Evolutionary conservation across 2,329 filamentous ascomycete genomes (phyloP), one percentile per base, ranked within the genome.

Genomic region (Botrytis fabae): DNA sequence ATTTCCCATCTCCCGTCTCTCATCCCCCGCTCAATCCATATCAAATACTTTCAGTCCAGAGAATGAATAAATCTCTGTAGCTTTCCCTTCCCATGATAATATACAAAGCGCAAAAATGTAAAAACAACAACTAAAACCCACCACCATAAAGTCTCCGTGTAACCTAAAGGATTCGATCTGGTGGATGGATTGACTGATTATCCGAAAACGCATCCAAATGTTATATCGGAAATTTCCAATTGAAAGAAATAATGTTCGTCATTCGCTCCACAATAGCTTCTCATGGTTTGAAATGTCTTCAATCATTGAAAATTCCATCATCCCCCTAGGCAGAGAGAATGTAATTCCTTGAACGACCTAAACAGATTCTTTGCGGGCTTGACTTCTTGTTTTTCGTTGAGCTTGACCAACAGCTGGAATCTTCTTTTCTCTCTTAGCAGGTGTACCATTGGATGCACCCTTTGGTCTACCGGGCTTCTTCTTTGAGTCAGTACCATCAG

Each of bases 331-430:
- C n/a, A 35, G 6, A 42, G 35, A 62, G 4, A 42, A 42, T n/a
- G 14, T 42, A 18, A 42, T n/a, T 25, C 25, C 35, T 51, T 25
- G 10, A 40, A 48, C 7, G 20, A 20, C 9, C 32, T 48, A 70
- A 51, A 42, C 14, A 64, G 38, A 22, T 32, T 64, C 57, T 32
- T 68, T 68, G n/a, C 65, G 65, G 25, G 60, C 60, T 61, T 81
- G 79, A 61, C 79, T 81, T 60, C 79, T 75, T 16, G 79, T 81
- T 75, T 76, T 76, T 35, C 79, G 74, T 54, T 77, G 73, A 25
- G 77, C 77, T 54, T 65, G 70, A 25, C 79, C 79, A 57, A 77
- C 75, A 65, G 75, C 72, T 54, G 78, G 76, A 35, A 61, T 71
- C 51, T 79, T 79, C 74, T 80, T 81, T 66, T 79, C 78, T 70